phyloP scores from a whole-genome alignment of 23 red algal genomes.

The Cyanidiococcus yangmingshanensis region DNA sequence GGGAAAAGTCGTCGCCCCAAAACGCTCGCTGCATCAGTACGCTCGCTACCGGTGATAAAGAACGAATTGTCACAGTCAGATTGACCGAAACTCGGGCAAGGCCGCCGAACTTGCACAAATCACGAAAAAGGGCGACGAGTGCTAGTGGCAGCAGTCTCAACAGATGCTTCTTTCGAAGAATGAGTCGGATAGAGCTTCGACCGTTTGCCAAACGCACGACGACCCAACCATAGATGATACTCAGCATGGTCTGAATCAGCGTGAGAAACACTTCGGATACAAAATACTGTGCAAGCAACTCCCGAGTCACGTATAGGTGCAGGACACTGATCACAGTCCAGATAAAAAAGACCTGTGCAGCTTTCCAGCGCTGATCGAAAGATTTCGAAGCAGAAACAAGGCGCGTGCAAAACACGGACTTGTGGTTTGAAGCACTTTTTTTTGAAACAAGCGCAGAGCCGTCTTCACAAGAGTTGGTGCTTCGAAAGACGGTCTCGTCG shows the following conservation, averaged over 20 bases:
- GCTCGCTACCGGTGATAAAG: slow-evolving; percentile 13
- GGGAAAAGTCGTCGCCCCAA: slow-evolving; percentile 3
- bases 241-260: not conserved
- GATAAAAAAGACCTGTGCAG: not conserved
- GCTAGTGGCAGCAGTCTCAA: not conserved
- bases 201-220: not conserved
- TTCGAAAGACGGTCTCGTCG: too few species aligned
- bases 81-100: slow-evolving; percentile 13
- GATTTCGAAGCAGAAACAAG: not conserved
- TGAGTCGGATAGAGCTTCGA: not conserved
- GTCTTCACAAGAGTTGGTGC: too few species aligned
- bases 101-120: slow-evolving; percentile 2
- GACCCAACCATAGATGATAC: not conserved
- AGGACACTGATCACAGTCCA: not conserved
- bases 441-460: too few species aligned
- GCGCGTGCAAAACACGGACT: too few species aligned
- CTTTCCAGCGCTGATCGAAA: not conserved
- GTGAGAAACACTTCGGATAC: slow-evolving; percentile 7
- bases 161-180: not conserved
- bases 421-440: too few species aligned
- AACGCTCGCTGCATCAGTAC: not conserved
- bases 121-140: not conserved
- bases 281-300: not conserved
- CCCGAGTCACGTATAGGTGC: slow-evolving; percentile 18
- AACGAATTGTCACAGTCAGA: slow-evolving; percentile 4